Evolutionary conservation across 1,284 basidiomycete species (phyloP).

Genomic region (Cryptococcus deneoformans): DNA sequence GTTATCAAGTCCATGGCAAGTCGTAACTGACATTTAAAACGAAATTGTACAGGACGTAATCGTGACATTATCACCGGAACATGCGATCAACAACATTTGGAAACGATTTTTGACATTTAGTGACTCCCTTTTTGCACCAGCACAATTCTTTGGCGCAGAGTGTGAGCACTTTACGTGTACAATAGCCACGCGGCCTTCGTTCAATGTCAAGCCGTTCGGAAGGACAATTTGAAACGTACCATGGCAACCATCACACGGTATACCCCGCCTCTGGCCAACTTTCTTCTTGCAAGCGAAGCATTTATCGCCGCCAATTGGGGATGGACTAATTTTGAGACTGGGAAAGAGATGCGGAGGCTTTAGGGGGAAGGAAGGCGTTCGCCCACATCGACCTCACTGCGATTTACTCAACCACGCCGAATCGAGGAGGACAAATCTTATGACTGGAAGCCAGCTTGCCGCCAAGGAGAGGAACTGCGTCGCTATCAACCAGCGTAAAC

Average conservation of each 20-base stretch:
- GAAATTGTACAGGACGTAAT: neutral
- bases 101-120: too few relatives aligned
- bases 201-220: neutral
- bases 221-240: slow-evolving; percentile 51
- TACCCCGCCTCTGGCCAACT: slow-evolving; percentile 75
- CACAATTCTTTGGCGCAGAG: slow-evolving; percentile 68
- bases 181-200: slow-evolving; percentile 47
- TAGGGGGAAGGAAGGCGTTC: slow-evolving; percentile 65
- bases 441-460: slow-evolving; percentile 38
- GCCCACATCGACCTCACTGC: slow-evolving; percentile 25
- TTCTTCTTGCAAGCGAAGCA: slow-evolving; percentile 79
- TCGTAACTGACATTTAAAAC: neutral
- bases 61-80: neutral
- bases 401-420: neutral
- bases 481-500: slow-evolving; percentile 71
- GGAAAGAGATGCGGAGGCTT: slow-evolving; percentile 40
- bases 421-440: slow-evolving; percentile 13
- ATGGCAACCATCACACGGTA: slow-evolving; percentile 87
- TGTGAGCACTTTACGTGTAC: slow-evolving; percentile 81
- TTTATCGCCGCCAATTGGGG: slow-evolving; percentile 53
- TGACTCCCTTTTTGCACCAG: too few relatives aligned
- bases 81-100: too few relatives aligned
- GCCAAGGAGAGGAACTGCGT: slow-evolving; percentile 60
- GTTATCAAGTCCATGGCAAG: neutral
- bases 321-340: slow-evolving; percentile 5